Evolutionary conservation across 768 basidiomycete species (phyloP), one percentile per base, ranked within the genome.

Genomic region (Leccinum broughii): DNA sequence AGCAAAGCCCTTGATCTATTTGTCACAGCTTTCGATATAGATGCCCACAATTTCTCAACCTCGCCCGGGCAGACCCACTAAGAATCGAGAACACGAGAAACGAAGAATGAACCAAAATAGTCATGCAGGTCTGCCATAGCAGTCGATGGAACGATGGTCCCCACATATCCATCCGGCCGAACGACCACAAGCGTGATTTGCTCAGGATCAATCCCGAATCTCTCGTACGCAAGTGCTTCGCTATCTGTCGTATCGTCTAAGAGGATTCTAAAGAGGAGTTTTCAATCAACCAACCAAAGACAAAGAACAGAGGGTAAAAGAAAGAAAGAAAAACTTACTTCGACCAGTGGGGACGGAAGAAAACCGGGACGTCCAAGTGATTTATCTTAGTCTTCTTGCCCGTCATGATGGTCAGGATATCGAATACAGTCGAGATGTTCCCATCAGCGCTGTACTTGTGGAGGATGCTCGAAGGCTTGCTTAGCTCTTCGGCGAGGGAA

Each of bases 21-120:
- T 30, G 30, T 30, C 30, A 30, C 30, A 30, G 9, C 30, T 30
- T 30, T 30, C 30, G 30, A 30, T 28, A 34, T 34, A 34, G 34
- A 34, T 34, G 34, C 34, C 35, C 6, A 37, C 39, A 39, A 9
- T 17, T 9, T 44, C 41, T n/a, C 41, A n/a, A n/a, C n/a, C 9
- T 44, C 41, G n/a, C n/a, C 17, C 34, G 13, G 13, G 32, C 4
- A 41, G 4, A 26, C 34, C n/a, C 10, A 15, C 50, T 22, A 46
- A 41, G 52, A 48, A 28, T 39, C 28, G 13, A 13, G 32, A 17
- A n/a, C 15, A 14, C 14, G 52, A 55, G 71, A 35, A 24, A 68
- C 59, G 69, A 81, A 71, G 66, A 28, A 28, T 28, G 30, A 30
- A 30, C 30, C 30, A 30, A 30, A 88, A 86, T 88, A 89, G 1